Evolutionary conservation across 1,139 yeast genomes (phyloP).

Genomic region (Diutina scorzettiae): DNA sequence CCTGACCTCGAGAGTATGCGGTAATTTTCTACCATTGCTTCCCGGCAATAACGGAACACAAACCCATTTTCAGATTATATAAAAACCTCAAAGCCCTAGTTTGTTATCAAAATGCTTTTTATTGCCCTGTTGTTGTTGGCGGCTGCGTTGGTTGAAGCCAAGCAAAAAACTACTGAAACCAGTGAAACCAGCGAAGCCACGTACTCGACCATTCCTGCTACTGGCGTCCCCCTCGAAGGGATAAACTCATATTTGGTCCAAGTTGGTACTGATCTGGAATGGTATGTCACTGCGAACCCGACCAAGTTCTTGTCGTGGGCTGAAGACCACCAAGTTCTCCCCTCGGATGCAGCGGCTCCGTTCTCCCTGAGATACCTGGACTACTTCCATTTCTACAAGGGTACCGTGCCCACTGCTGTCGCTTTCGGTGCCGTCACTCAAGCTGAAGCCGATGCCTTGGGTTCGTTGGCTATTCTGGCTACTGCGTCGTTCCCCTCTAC

Average conservation of each 20-base stretch:
- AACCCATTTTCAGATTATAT: no score
- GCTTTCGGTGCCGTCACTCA: conserved; percentile 4
- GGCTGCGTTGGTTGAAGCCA: not conserved
- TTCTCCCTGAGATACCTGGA: conserved; percentile 5
- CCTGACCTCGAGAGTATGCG: not conserved
- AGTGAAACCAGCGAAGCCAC: not conserved
- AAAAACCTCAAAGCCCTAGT: no score
- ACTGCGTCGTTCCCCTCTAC: not conserved
- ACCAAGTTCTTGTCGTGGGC: conserved; percentile 4
- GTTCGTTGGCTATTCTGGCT: conserved; percentile 2
- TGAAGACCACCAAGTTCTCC: not conserved
- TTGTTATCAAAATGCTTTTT: not conserved
- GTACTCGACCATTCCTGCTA: not conserved
- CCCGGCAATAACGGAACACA: not conserved
- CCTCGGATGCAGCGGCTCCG: not conserved
- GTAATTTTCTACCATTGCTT: not conserved
- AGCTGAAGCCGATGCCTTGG: conserved; percentile 5
- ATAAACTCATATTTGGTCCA: not conserved
- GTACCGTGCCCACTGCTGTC: not conserved
- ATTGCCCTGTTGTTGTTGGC: not conserved
- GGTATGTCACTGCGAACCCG: conserved; percentile 4
- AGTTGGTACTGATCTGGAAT: not conserved
- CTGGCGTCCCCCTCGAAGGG: conserved; percentile 1
- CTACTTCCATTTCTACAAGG: not conserved
- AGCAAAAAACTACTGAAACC: not conserved